phyloP scores from a whole-genome alignment of 768 basidiomycete species.

The Amanita exitialis region DNA sequence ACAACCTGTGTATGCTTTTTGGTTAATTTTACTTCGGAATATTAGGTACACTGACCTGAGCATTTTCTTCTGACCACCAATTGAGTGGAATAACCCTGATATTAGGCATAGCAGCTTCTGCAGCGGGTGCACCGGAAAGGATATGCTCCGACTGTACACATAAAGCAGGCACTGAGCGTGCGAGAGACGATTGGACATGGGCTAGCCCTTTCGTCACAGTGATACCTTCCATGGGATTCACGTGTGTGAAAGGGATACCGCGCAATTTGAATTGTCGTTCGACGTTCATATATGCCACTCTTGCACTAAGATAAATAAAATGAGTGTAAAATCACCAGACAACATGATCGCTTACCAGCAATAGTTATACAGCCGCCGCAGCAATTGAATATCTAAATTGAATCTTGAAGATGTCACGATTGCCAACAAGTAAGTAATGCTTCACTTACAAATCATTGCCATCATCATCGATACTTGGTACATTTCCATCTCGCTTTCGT shows the following conservation, averaged over 20 bases:
- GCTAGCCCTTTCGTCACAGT: constrained; percentile 34
- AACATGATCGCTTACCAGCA: constrained; percentile 38
- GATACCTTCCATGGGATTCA: constrained; percentile 44
- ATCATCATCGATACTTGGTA: not conserved
- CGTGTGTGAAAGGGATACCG: constrained; percentile 66
- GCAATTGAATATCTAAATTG: constrained; percentile 58
- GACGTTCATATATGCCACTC: constrained; percentile 83
- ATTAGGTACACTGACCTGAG: constrained; percentile 30
- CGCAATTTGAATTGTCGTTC: constrained; percentile 81
- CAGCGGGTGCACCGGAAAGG: constrained; percentile 73
- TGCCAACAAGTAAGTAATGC: not conserved
- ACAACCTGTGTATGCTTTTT: constrained; percentile 43
- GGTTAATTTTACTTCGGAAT: not conserved
- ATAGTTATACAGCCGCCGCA: constrained; percentile 77
- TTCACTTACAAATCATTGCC: constrained; percentile 2
- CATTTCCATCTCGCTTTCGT: not conserved
- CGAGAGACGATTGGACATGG: constrained; percentile 61
- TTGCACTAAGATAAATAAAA: constrained; percentile 42
- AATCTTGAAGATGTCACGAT: constrained; percentile 29
- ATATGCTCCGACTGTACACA: constrained; percentile 79
- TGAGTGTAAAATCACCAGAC: not conserved
- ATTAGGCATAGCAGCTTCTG: constrained; percentile 88
- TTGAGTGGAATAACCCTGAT: constrained; percentile 82
- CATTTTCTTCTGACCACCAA: constrained; percentile 84
- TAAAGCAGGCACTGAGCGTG: constrained; percentile 71